Percentiles rank a stretch among this genome's conserved stretches.
These are phyloP conservation scores for Ceriops decandra DNA, from an alignment of 345 rosid species.

Conservation along the genomic window DNA sequence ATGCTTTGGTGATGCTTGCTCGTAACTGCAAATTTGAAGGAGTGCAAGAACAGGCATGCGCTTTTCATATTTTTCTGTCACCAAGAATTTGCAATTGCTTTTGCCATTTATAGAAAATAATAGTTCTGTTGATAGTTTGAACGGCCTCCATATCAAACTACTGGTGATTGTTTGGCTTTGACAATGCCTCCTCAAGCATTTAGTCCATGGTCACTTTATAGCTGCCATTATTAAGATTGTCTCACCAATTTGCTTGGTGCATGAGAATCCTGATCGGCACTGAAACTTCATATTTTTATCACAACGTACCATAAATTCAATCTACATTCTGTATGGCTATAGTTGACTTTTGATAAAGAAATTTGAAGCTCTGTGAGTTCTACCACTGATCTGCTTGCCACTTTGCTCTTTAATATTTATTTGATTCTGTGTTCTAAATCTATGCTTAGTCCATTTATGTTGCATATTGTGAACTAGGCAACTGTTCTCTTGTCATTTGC, in stretches of 20 bases:
- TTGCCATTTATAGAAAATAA: neutral
- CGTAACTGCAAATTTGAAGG: conserved; percentile 32
- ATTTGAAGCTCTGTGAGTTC: neutral
- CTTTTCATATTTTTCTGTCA: neutral
- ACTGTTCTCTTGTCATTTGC: neutral
- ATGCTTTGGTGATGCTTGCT: conserved; percentile 38
- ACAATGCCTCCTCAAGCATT: neutral
- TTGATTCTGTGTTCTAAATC: neutral
- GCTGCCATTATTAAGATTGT: too few relatives aligned
- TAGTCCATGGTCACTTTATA: neutral
- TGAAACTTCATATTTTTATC: neutral
- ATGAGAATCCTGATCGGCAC: too few relatives aligned
- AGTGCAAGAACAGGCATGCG: conserved; percentile 38
- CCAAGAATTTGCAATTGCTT: conserved; percentile 18
- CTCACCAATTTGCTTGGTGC: too few relatives aligned
- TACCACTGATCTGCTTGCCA: neutral
- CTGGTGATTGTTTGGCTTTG: neutral
- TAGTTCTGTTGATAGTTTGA: neutral
- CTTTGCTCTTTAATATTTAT: neutral
- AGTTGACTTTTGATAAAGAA: neutral
- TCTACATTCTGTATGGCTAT: neutral
- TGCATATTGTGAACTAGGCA: too few relatives aligned
- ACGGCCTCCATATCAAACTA: neutral
- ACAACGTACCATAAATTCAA: neutral
- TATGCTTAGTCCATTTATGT: neutral